Base-by-base conservation (phyloP, 2,329 filamentous ascomycete species). In the Aphanoascus verrucosus region DNA sequence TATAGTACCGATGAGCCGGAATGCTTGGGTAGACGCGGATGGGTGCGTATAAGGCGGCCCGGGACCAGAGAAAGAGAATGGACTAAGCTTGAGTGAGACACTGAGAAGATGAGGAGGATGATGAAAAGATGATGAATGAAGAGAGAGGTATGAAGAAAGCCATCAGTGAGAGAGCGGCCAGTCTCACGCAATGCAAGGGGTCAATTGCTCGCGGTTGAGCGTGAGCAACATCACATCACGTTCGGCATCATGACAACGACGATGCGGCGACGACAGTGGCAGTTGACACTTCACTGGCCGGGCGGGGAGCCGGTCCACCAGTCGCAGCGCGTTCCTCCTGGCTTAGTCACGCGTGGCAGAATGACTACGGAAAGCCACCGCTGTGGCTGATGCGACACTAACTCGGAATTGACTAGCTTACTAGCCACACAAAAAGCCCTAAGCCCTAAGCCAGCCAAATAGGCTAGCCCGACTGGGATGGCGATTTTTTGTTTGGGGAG, bases 401-500 rank as follows among this genome's bases (percentile, higher is more conserved):
- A 14, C 48, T 23, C 17, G 15, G 37, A 47, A 8, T 3, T 15
- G 44, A 9, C 31, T 47, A 47, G 44, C 7, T 15, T 8, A 8
- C n/a, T 8, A 9, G 38, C 38, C 23, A 46, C 14, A 28, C 17
- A 7, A 11, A n/a, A 17, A 37, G 49, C 50, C 50, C 50, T 52
- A 52, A 52, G 42, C 50, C 50, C 50, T 52, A 38, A 28, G 19
- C 15, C 7, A n/a, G 5, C 32, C 1, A 19, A 52, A 38, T 6
- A n/a, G 50, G 19, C 50, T 52, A 51, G 23, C 49, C 28, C 28
- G 31, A 44, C 19, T 23, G 23, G 42, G 41, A 46, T 9, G 42
- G 49, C 49, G 50, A 52, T 46, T 52, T 52, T 52, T 40, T 8
- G 32, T 28, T 46, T 38, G 42, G 7, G 41, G 3, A 23, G 46